phyloP scores from a whole-genome alignment of 257 asterid genomes.

The Solanum peruvianum region DNA sequence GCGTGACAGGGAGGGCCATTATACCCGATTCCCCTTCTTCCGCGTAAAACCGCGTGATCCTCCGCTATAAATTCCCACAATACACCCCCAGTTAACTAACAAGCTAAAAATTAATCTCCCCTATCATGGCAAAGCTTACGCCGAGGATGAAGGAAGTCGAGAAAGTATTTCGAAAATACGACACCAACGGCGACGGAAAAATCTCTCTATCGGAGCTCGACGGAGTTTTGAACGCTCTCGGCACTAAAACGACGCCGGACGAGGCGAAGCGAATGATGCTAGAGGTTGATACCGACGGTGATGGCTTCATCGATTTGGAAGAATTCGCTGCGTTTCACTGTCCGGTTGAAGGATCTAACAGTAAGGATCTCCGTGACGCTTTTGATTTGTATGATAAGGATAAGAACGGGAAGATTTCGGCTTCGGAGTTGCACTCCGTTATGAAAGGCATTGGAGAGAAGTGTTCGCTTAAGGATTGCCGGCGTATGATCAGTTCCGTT shows the following conservation, averaged over 20 bases:
- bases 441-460: conserved; percentile 61
- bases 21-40: not conserved
- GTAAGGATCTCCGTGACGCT: conserved; percentile 65
- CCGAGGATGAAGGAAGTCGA: conserved; percentile 9
- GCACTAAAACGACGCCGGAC: conserved; percentile 36
- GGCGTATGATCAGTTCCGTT: conserved; percentile 59
- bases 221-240: conserved; percentile 30
- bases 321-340: conserved; percentile 65
- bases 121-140: not conserved
- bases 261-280: conserved; percentile 53
- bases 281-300: conserved; percentile 76
- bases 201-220: conserved; percentile 32
- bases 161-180: conserved; percentile 34
- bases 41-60: conserved; percentile 31
- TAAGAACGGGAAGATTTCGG: conserved; percentile 75
- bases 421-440: conserved; percentile 50
- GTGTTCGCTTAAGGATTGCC: conserved; percentile 62
- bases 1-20: not conserved
- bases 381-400: conserved; percentile 70
- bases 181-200: conserved; percentile 45
- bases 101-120: not conserved
- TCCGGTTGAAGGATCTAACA: conserved; percentile 15
- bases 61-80: conserved; percentile 11
- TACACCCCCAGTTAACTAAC: not conserved
- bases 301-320: conserved; percentile 66